Percentiles rank a stretch among this genome's conserved stretches.
Conservation (phyloP, 1,284 basidiomycete species). For the Leccinum pallidistipes region DNA sequence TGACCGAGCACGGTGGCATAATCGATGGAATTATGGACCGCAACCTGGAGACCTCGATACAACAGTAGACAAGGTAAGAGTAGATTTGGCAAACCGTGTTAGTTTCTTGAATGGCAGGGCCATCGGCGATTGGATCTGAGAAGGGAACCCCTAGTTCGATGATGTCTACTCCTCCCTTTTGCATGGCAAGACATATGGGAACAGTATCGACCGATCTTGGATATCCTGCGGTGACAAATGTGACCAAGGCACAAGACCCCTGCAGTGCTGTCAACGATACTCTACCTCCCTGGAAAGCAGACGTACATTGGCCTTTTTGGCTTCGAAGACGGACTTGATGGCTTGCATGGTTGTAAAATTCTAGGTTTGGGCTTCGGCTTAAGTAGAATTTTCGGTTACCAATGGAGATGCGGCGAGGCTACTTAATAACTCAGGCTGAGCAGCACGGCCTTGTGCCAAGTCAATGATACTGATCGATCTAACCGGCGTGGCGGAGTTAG, state of each 20-base stretch:
- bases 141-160: conserved; percentile 97
- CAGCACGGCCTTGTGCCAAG: background rate
- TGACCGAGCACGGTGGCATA: conserved; percentile 77
- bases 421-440: too few species aligned
- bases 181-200: conserved; percentile 86
- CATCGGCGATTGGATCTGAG: conserved; percentile 96
- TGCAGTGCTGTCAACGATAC: conserved; percentile 40
- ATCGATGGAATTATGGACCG: conserved; percentile 77
- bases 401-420: background rate
- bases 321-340: conserved; percentile 72
- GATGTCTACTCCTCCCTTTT: conserved; percentile 91
- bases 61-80: background rate
- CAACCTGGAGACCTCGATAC: conserved; percentile 55
- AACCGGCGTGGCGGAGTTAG: conserved; percentile 7
- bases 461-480: background rate
- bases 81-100: conserved; percentile 68
- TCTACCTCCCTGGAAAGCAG: background rate
- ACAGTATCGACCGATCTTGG: conserved; percentile 81
- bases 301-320: conserved; percentile 65
- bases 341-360: conserved; percentile 52
- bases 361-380: background rate
- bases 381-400: background rate
- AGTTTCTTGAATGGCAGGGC: conserved; percentile 87
- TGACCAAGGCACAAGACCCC: conserved; percentile 75
- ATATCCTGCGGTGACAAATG: conserved; percentile 92